Base-by-base conservation (phyloP, 2,329 filamentous ascomycete species). In the Aotearoamyces nothofagi region DNA sequence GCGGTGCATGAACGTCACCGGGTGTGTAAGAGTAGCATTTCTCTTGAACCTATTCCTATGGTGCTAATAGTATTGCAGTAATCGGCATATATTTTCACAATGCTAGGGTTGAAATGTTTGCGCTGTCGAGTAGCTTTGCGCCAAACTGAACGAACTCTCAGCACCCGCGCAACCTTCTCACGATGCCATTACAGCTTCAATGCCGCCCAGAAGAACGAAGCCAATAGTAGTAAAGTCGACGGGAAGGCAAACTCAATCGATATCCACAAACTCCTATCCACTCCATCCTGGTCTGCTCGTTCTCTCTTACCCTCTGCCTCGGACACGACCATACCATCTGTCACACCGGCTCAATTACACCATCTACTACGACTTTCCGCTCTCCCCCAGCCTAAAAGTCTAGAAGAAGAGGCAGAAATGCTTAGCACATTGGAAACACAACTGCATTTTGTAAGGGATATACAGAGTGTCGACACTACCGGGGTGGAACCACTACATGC, bases 341-440 rank as follows among this genome's bases (percentile, higher is more conserved):
- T 52, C 32, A 73, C 77, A 0, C 58, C 71, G 1, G 49, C 69
- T 24, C 74, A 83, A 50, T 66, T 96, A 0, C 72, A 70, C 42
- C 87, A 94, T 51, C 72, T 96, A 7, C 74, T 94, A 19, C 79
- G 81, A 11, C 74, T 96, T 22, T 92, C 86, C 4, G 86, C 87
- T 9, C 74, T 98, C 0, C 84, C 87, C 0, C 64, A 65, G 1
- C 84, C 87, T 0, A 55, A 61, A 11, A 61, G 61, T 2, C 39
- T 57, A 2, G 60, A 60, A 29, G 75, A 84, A 42, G 78, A 92
- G 49, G 44, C 58, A 0, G 55, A 61, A 15, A 82, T 93, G 69
- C 64, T 92, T 3, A 49, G 65, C 13, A 86, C 77, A 1, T 64
- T 98, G 2, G 66, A 75, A 29, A 72, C 78, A 17, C 90, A 98